Percentiles rank a stretch among this genome's conserved stretches.
phyloP scores from a whole-genome alignment of 352 stramenopile genomes.

The Pythium sp. region DNA sequence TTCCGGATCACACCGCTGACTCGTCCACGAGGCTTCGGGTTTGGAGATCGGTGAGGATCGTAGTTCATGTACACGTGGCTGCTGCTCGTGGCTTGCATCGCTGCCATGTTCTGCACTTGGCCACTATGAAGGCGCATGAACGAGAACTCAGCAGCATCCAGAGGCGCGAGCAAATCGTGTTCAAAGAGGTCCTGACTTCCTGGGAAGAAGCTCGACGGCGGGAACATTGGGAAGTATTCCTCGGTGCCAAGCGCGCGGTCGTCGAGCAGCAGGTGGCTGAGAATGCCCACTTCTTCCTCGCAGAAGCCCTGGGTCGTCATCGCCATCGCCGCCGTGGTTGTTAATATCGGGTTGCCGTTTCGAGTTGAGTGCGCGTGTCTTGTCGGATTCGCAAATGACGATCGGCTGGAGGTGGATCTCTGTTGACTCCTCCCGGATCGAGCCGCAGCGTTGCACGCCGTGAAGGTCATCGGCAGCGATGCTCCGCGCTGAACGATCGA shows the following conservation, averaged over 20 bases:
- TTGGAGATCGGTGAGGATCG: not conserved
- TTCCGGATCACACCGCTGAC: not conserved
- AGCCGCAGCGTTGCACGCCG: not conserved
- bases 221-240: slow-evolving; percentile 8
- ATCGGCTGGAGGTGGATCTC: not conserved
- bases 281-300: slow-evolving; percentile 17
- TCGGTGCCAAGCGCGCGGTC: not conserved
- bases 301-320: slow-evolving; percentile 13
- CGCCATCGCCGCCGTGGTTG: not conserved
- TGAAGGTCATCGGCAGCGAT: not conserved
- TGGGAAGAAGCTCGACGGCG: slow-evolving; percentile 4
- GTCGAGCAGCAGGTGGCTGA: slow-evolving; percentile 10
- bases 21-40: not conserved
- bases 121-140: not conserved
- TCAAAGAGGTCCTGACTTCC: not conserved
- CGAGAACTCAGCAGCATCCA: slow-evolving; percentile 4
- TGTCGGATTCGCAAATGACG: not conserved
- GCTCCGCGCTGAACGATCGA: not conserved
- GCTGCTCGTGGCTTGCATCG: not conserved
- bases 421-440: not conserved
- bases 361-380: not conserved
- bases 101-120: not conserved
- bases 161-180: not conserved
- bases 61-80: slow-evolving; percentile 2
- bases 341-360: not conserved